These are phyloP conservation scores for Calocybe cyanea DNA, from an alignment of 768 basidiomycete species.

Conservation along the genomic window DNA sequence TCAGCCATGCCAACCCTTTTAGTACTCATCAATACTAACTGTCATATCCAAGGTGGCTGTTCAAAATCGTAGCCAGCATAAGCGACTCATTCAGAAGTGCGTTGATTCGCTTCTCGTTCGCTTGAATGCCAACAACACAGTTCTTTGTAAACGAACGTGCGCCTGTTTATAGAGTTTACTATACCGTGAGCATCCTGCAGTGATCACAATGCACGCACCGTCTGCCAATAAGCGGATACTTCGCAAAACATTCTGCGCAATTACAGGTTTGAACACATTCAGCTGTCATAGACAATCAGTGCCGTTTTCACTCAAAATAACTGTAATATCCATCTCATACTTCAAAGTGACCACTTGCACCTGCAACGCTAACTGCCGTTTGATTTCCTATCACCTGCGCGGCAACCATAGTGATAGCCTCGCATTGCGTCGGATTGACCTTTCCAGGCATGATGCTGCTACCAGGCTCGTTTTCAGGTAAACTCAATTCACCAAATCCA, in stretches of 20 bases:
- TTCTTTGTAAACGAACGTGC: conserved; percentile 95
- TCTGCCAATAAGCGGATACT: conserved; percentile 92
- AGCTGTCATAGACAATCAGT: conserved; percentile 43
- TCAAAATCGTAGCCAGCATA: conserved; percentile 97
- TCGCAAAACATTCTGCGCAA: conserved; percentile 96
- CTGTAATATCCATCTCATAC: conserved; percentile 35
- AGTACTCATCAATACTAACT: conserved; percentile 50
- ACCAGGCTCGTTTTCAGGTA: conserved; percentile 98
- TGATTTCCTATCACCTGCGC: conserved; percentile 99
- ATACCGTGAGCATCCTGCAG: conserved; percentile 7
- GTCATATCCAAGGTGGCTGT: conserved; percentile 95
- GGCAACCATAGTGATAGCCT: conserved; percentile 97
- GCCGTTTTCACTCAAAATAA: background rate
- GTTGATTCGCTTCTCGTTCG: conserved; percentile 92
- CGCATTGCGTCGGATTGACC: conserved; percentile 99
- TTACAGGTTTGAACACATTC: conserved; percentile 99
- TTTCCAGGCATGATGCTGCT: conserved; percentile 99
- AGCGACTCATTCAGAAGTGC: conserved; percentile 89
- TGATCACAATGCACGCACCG: conserved; percentile 49
- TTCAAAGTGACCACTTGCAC: conserved; percentile 97
- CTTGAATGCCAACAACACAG: conserved; percentile 93
- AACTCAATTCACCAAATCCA: conserved; percentile 88
- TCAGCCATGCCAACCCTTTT: background rate
- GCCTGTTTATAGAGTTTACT: conserved; percentile 50
- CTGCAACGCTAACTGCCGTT: conserved; percentile 86